Evolutionary conservation across 2,329 filamentous ascomycete species (phyloP), one percentile per base, ranked within the genome.

Genomic region (Cladophialophora yegresii): DNA sequence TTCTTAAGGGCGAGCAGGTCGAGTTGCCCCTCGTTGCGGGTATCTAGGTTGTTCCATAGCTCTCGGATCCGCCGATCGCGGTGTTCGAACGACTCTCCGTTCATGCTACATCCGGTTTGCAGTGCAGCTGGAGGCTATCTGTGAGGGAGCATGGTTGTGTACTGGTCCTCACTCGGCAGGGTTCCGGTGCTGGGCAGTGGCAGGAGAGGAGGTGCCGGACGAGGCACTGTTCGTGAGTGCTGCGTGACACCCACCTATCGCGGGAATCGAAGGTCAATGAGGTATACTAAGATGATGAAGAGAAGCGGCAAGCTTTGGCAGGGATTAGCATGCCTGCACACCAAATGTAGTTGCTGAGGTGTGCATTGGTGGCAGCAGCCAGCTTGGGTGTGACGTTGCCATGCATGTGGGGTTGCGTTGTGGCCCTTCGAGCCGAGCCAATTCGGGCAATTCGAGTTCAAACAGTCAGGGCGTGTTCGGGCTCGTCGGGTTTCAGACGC

Each of bases 41-140:
- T 88, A 77, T 96, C 92, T 70, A 99, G 85, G 73, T 86, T 88
- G 75, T 81, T 82, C 93, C 93, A 98, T 73, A 98, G 85, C 76
- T 87, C 84, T 79, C 92, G 88, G 72, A 97, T 86, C 73, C 93
- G 86, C 77, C 87, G 85, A 80, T 96, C 91, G 75, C 90, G 87
- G 79, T 90, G 85, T 78, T 89, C 89, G 77, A 89, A 85, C 73
- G 88, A 88, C 80, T 95, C 91, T 76, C 82, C 83, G 81, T 91
- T 83, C 83, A 91, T 90, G 78, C 82, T 85, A 77, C 66, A 63
- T 64, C 65, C 66, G 66, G 51, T 67, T 32, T 22, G 67, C 64
- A 61, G 61, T 58, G 64, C 47, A 53, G 50, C 54, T 58, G 54
- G 58, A 60, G 65, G 67, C 64, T 68, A 68, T 68, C 66, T 66